Conservation (phyloP, 148 eudicot genomes). For the Spergularia bocconei region DNA sequence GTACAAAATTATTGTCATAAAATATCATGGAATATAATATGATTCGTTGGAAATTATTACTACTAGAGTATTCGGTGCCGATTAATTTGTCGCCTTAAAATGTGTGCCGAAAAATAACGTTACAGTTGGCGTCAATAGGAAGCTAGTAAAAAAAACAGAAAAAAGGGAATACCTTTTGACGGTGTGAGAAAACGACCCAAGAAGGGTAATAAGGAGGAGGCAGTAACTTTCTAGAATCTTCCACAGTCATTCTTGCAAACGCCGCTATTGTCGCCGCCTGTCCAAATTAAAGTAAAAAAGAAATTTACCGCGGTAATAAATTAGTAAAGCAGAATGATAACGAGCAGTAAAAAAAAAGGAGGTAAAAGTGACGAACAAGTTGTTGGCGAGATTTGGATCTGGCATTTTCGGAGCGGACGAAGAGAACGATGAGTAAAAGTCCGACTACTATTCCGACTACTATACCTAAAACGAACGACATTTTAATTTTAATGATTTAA, state of each 20-base stretch:
- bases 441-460: constrained; percentile 59
- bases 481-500: neutral
- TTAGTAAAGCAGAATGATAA: too few relatives aligned
- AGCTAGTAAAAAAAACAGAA: neutral
- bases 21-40: too few relatives aligned
- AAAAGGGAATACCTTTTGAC: constrained; percentile 63
- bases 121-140: too few relatives aligned
- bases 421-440: constrained; percentile 47
- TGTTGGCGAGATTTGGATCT: constrained; percentile 70
- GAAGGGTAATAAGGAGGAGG: constrained; percentile 82
- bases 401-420: constrained; percentile 77
- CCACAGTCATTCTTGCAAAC: constrained; percentile 91
- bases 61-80: too few relatives aligned
- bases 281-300: constrained; percentile 10
- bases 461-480: constrained; percentile 65
- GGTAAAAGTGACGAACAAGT: constrained; percentile 36
- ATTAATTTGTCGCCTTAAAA: too few relatives aligned
- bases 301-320: too few relatives aligned
- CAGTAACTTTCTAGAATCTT: constrained; percentile 87
- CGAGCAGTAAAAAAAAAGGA: too few relatives aligned
- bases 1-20: too few relatives aligned
- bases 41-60: too few relatives aligned
- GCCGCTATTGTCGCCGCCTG: constrained; percentile 83
- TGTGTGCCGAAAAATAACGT: neutral
- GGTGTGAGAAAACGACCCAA: constrained; percentile 90